Base-by-base conservation (phyloP, 2,329 filamentous ascomycete genomes). In the Zasmidium citrigriseum region DNA sequence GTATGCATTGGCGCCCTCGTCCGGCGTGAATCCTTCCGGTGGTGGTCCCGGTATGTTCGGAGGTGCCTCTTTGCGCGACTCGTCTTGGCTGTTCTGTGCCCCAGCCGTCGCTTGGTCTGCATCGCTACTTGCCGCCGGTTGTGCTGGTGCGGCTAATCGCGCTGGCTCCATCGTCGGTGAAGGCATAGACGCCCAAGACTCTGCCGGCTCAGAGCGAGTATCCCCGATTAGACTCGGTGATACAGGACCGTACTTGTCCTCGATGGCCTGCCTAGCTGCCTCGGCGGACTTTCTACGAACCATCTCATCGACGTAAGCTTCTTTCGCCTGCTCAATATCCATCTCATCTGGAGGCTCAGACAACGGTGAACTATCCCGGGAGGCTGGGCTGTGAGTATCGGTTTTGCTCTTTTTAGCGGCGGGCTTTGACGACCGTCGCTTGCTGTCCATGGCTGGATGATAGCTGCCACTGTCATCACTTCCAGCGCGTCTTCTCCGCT, bases 301-400 rank as follows among this genome's bases (percentile, higher is more conserved):
- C 38, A 60, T 48, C 54, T 60, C 58, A 23, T 57, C 58, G 21
- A 57, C 58, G 24, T 60, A 60, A 4, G 58, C 58, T 25, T 55
- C 46, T 41, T 60, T 60, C 11, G 55, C 55, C 10, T 49, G 48
- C 34, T 57, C 49, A 12, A 57, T 53, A n/a, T 57, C 55, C 24
- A 47, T 52, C 5, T 41, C 34, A 14, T 60, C 58, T 18, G 24
- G 48, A 25, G 50, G 41, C 23, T 49, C 44, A 22, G 58, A 60
- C 16, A 54, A 38, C 7, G 46, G 27, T 5, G 57, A 59, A n/a
- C 46, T 59, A 3, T 46, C 57, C 10, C 27, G 48, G 9, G 34
- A 51, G 23, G n/a, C 10, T 16, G 16, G 4, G 5, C 11, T 49
- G 21, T 20, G 16, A 18, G 34, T 16, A 24, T 29, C 20, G 12